Conservation (phyloP, 768 basidiomycete species). For the Russula olivacea region DNA sequence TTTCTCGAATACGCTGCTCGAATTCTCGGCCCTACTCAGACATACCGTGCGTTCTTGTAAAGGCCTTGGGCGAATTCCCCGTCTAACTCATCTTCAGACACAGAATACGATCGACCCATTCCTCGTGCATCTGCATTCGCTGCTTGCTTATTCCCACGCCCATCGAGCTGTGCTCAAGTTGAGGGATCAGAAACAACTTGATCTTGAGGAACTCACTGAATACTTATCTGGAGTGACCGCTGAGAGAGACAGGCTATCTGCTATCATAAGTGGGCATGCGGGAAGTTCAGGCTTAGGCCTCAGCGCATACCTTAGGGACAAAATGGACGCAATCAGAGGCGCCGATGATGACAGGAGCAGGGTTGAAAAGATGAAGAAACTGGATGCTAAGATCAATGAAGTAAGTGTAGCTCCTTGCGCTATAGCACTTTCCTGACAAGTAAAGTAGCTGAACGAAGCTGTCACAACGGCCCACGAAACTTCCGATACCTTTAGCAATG, state of each 20-base stretch:
- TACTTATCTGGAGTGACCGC: slow-evolving; percentile 90
- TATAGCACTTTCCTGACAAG: background rate
- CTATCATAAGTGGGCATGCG: slow-evolving; percentile 83
- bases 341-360: slow-evolving; percentile 90
- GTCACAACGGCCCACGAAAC: slow-evolving; percentile 94
- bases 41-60: slow-evolving; percentile 54
- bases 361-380: slow-evolving; percentile 88
- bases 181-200: slow-evolving; percentile 97
- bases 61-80: background rate
- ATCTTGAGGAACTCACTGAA: slow-evolving; percentile 94
- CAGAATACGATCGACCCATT: slow-evolving; percentile 90
- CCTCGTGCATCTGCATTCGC: slow-evolving; percentile 81
- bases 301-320: slow-evolving; percentile 85
- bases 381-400: slow-evolving; percentile 95
- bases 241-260: slow-evolving; percentile 89
- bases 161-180: slow-evolving; percentile 93
- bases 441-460: slow-evolving; percentile 84
- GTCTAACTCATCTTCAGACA: slow-evolving; percentile 44
- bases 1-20: slow-evolving; percentile 92
- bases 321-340: slow-evolving; percentile 86
- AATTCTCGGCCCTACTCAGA: slow-evolving; percentile 86
- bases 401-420: slow-evolving; percentile 37
- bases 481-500: slow-evolving; percentile 93
- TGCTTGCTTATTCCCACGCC: slow-evolving; percentile 89
- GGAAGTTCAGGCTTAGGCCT: slow-evolving; percentile 80